Conservation (phyloP, 1,284 basidiomycete genomes). For the Lentinula novae-zelandiae region DNA sequence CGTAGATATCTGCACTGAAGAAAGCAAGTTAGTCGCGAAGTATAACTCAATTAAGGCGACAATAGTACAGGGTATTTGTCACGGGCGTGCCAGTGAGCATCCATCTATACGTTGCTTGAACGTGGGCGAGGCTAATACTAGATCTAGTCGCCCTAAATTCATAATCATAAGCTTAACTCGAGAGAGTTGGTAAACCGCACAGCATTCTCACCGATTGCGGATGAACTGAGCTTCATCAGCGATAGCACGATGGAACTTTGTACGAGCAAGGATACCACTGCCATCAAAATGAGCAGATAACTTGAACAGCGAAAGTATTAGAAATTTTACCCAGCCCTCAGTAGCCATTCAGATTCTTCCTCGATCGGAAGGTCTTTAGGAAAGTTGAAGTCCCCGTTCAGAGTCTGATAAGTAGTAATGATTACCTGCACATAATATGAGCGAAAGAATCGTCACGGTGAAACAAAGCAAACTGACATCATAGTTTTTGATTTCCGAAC, state of each 20-base stretch:
- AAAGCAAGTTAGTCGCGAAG: background rate
- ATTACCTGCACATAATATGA: constrained; percentile 39
- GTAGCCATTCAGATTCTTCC: constrained; percentile 45
- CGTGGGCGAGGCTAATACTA: constrained; percentile 52
- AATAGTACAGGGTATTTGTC: constrained; percentile 54
- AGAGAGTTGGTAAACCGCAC: background rate
- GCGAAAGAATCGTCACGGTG: background rate
- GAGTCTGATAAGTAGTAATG: constrained; percentile 67
- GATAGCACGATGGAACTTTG: constrained; percentile 58
- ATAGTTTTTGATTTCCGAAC: constrained; percentile 41
- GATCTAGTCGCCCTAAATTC: constrained; percentile 46
- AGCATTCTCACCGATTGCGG: constrained; percentile 47
- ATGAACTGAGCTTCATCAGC: constrained; percentile 73
- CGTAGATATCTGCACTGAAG: constrained; percentile 62
- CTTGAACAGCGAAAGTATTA: background rate
- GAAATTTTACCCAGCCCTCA: constrained; percentile 41
- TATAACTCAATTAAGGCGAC: background rate
- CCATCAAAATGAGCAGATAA: background rate
- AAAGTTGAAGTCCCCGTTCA: constrained; percentile 50
- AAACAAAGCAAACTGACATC: constrained; percentile 42
- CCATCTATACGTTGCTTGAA: constrained; percentile 63
- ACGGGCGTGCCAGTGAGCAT: constrained; percentile 71
- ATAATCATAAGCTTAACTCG: background rate
- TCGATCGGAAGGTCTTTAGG: constrained; percentile 39
- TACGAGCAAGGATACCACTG: constrained; percentile 53